These are phyloP conservation scores for Phytopythium aichiense DNA, from an alignment of 352 stramenopile species.

Conservation along the genomic window DNA sequence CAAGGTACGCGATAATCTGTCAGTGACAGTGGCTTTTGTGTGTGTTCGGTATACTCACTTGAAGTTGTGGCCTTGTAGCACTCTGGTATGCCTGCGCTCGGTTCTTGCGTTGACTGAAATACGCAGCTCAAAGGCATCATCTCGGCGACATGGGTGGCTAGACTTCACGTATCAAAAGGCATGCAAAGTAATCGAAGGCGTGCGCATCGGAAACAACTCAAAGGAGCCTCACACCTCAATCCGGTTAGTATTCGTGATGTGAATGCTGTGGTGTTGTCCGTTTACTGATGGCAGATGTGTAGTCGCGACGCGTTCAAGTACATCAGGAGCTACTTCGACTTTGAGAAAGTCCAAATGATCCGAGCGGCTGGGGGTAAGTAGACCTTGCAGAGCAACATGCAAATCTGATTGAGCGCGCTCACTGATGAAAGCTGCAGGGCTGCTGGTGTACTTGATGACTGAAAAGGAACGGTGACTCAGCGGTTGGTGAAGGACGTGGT, in stretches of 20 bases:
- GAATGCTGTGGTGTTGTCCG: neutral
- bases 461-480: slow-evolving; percentile 47
- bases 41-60: slow-evolving; percentile 8
- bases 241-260: neutral
- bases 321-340: slow-evolving; percentile 74
- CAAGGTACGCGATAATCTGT: slow-evolving; percentile 32
- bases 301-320: slow-evolving; percentile 67
- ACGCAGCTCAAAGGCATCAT: neutral
- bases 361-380: slow-evolving; percentile 60
- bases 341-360: slow-evolving; percentile 72
- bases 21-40: neutral
- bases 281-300: slow-evolving; percentile 1
- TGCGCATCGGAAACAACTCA: slow-evolving; percentile 48
- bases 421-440: slow-evolving; percentile 28
- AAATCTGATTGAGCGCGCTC: neutral
- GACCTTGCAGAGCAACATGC: neutral
- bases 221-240: slow-evolving; percentile 14
- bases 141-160: slow-evolving; percentile 14
- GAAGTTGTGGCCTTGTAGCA: slow-evolving; percentile 21
- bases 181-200: slow-evolving; percentile 60
- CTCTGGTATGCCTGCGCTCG: slow-evolving; percentile 22
- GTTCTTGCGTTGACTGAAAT: neutral
- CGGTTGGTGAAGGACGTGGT: neutral
- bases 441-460: slow-evolving; percentile 57
- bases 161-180: slow-evolving; percentile 78